Evolutionary conservation across 768 basidiomycete genomes (phyloP).

Genomic region (Kwoniella dendrophila): DNA sequence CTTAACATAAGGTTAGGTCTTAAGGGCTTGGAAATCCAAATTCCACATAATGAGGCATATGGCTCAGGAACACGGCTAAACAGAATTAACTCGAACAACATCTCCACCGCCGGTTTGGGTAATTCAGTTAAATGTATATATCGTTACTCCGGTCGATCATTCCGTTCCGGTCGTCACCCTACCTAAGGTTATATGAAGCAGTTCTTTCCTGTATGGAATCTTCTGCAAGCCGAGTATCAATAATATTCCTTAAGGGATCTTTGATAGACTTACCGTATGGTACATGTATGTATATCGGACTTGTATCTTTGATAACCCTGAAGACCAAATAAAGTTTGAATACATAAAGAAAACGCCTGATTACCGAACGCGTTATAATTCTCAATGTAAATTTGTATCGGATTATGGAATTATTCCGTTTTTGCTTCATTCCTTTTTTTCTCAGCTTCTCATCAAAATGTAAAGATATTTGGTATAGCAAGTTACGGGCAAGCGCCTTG

Average conservation of each 20-base stretch:
- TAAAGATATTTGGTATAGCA: too few species aligned
- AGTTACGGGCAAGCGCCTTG: too few species aligned
- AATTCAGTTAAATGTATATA: slow-evolving; percentile 5
- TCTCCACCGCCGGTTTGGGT: slow-evolving; percentile 18
- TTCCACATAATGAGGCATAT: slow-evolving; percentile 4
- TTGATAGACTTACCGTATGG: too few species aligned
- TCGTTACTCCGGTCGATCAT: slow-evolving; percentile 13
- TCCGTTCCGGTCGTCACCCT: background rate
- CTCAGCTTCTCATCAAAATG: too few species aligned
- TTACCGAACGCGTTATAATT: slow-evolving; percentile 21
- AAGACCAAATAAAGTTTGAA: slow-evolving; percentile 22
- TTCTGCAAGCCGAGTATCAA: too few species aligned
- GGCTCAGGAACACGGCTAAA: slow-evolving; percentile 12
- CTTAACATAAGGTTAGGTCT: too few species aligned
- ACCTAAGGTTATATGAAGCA: too few species aligned
- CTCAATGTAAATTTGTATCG: background rate
- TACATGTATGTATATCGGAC: too few species aligned
- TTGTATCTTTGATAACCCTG: too few species aligned
- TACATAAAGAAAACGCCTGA: slow-evolving; percentile 6
- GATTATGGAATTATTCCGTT: background rate
- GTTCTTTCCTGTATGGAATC: too few species aligned
- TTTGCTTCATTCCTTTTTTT: background rate
- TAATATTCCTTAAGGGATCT: too few species aligned
- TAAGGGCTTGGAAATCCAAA: background rate
- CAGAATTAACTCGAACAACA: too few species aligned